A percentile compares a stretch with the other conserved stretches of the same genome.
Conservation (phyloP, 495 filamentous ascomycete species). For the Chaetomium cochliodes region DNA sequence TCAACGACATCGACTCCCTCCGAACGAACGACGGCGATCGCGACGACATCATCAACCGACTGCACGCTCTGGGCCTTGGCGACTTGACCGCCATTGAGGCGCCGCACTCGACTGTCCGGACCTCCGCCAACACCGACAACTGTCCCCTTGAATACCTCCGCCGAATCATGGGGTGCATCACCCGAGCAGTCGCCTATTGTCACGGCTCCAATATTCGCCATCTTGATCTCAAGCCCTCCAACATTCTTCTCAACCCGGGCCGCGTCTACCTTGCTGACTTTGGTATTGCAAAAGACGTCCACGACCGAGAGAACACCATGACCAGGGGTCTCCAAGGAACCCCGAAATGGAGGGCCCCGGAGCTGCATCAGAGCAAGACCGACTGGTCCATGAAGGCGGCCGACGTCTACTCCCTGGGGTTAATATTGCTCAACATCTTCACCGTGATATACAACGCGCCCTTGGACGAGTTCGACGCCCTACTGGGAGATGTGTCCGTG, state of each 20-base stretch:
- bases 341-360: constrained; percentile 41
- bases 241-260: constrained; percentile 42
- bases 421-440: constrained; percentile 38
- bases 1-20: constrained; percentile 41
- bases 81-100: constrained; percentile 31
- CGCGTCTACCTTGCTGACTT: constrained; percentile 46
- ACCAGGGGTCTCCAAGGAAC: constrained; percentile 38
- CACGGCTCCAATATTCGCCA: constrained; percentile 44
- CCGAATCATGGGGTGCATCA: constrained; percentile 40
- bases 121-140: background rate
- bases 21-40: constrained; percentile 32
- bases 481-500: constrained; percentile 31
- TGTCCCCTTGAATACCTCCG: constrained; percentile 38
- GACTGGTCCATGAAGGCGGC: constrained; percentile 41
- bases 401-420: constrained; percentile 42
- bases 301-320: constrained; percentile 37
- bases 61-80: constrained; percentile 35
- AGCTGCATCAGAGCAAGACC: constrained; percentile 31
- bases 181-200: constrained; percentile 42
- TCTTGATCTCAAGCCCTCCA: constrained; percentile 45
- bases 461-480: constrained; percentile 39
- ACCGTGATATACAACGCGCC: constrained; percentile 34
- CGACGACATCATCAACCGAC: constrained; percentile 35
- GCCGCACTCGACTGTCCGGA: background rate
- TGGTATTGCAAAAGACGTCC: constrained; percentile 43